These are phyloP conservation scores for Pseudogymnoascus sp. DNA, from an alignment of 2,329 filamentous ascomycete species.

Conservation along the genomic window DNA sequence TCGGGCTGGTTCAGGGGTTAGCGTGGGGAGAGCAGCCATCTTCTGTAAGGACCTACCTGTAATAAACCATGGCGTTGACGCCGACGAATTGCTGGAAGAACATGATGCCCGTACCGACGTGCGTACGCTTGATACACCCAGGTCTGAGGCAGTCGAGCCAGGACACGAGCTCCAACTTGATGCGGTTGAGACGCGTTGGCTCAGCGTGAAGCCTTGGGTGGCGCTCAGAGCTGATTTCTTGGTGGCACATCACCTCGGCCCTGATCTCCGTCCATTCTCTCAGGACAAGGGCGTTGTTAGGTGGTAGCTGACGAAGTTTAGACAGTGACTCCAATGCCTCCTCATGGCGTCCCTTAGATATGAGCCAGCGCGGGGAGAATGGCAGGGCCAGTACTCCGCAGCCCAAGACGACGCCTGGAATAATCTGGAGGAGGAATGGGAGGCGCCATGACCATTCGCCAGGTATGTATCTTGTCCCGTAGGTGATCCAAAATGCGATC, in stretches of 20 bases:
- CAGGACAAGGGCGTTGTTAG: constrained; percentile 40
- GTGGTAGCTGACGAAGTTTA: constrained; percentile 40
- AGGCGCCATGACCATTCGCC: constrained; percentile 27
- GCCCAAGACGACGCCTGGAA: constrained; percentile 25
- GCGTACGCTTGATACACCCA: constrained; percentile 41
- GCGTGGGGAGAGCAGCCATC: neutral
- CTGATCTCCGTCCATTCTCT: constrained; percentile 42
- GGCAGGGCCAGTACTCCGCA: constrained; percentile 39
- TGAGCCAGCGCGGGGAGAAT: constrained; percentile 48
- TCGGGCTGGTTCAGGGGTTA: constrained; percentile 28
- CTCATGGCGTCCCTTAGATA: constrained; percentile 36
- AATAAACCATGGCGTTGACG: constrained; percentile 52
- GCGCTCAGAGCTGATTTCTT: constrained; percentile 33
- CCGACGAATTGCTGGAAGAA: constrained; percentile 50
- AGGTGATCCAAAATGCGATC: constrained; percentile 36
- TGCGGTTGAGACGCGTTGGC: constrained; percentile 23
- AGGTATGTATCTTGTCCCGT: constrained; percentile 32
- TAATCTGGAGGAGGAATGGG: constrained; percentile 22
- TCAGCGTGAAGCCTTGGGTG: constrained; percentile 32
- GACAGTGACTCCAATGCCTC: constrained; percentile 40
- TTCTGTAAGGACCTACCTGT: constrained; percentile 33
- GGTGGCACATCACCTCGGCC: constrained; percentile 45
- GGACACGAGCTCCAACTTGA: constrained; percentile 39
- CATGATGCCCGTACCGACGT: constrained; percentile 43
- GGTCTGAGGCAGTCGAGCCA: constrained; percentile 43